Evolutionary conservation across 805 yeast genomes (phyloP).

Genomic region (Yamadazyma phyllophila): DNA sequence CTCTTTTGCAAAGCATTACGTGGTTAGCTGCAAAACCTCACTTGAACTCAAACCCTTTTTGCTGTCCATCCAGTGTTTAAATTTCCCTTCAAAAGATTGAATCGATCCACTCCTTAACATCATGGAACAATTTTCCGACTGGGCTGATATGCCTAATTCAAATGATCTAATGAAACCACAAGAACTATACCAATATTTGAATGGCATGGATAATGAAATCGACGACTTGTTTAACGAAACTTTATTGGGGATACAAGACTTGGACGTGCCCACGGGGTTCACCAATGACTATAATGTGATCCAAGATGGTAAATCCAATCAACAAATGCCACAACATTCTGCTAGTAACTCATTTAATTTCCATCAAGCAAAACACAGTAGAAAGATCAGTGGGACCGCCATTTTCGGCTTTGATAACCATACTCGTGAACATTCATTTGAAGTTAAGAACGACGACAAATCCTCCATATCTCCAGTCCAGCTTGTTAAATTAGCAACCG

Average conservation of each 20-base stretch:
- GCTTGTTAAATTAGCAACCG: conserved; percentile 15
- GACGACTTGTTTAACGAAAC: conserved; percentile 59
- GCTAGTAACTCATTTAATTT: conserved; percentile 14
- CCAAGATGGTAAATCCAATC: conserved; percentile 8
- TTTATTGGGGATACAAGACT: conserved; percentile 53
- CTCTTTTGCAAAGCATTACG: not conserved
- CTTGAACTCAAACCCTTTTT: not conserved
- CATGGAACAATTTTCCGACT: conserved; percentile 25
- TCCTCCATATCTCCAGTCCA: conserved; percentile 35
- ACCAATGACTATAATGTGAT: conserved; percentile 18
- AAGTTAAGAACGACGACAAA: conserved; percentile 29
- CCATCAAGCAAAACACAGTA: conserved; percentile 43
- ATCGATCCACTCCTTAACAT: not conserved
- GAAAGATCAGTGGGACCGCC: conserved; percentile 75
- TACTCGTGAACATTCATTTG: conserved; percentile 60
- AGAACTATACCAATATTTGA: conserved; percentile 47
- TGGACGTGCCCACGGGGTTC: conserved; percentile 58
- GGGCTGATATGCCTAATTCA: conserved; percentile 32
- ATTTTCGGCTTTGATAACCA: conserved; percentile 74
- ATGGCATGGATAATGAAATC: conserved; percentile 39
- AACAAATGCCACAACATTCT: conserved; percentile 6
- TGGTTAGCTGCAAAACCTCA: not conserved
- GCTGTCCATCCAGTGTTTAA: not conserved
- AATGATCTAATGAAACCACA: conserved; percentile 53
- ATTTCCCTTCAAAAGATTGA: not conserved